A percentile compares a stretch with the other conserved stretches of the same genome.
Evolutionary conservation across 2,329 filamentous ascomycete species (phyloP).

Genomic region (Pezicula neosporulosa): DNA sequence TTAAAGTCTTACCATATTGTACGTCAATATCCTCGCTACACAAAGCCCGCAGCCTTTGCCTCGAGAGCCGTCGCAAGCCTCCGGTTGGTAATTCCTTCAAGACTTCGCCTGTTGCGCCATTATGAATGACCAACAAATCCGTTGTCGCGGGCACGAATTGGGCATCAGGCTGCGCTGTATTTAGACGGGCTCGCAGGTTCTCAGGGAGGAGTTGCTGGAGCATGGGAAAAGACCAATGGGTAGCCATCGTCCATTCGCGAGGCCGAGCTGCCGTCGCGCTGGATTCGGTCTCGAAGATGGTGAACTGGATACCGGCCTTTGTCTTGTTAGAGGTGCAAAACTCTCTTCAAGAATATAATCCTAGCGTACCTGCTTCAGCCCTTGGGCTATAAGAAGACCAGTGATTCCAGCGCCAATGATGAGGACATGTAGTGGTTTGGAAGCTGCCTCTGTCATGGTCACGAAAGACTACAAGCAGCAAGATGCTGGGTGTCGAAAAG

Average conservation of each 20-base stretch:
- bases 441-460: not conserved
- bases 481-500: no score
- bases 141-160: not conserved
- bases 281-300: conserved; percentile 12
- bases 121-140: not conserved
- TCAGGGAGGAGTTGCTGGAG: conserved; percentile 9
- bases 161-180: conserved; percentile 11
- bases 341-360: not conserved
- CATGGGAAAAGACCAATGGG: conserved; percentile 13
- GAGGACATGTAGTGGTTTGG: not conserved
- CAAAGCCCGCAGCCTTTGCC: not conserved
- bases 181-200: conserved; percentile 6
- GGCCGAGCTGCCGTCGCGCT: conserved; percentile 8
- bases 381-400: conserved; percentile 10
- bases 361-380: conserved; percentile 11
- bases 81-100: not conserved
- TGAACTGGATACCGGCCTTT: conserved; percentile 8
- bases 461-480: no score
- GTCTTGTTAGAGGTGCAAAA: not conserved
- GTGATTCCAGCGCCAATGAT: conserved; percentile 2
- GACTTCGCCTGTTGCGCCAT: not conserved
- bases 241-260: conserved; percentile 15
- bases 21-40: conserved; percentile 26
- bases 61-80: not conserved
- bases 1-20: conserved; percentile 32